Conservation (phyloP, 495 filamentous ascomycete species). For the Neurospora sp. region DNA sequence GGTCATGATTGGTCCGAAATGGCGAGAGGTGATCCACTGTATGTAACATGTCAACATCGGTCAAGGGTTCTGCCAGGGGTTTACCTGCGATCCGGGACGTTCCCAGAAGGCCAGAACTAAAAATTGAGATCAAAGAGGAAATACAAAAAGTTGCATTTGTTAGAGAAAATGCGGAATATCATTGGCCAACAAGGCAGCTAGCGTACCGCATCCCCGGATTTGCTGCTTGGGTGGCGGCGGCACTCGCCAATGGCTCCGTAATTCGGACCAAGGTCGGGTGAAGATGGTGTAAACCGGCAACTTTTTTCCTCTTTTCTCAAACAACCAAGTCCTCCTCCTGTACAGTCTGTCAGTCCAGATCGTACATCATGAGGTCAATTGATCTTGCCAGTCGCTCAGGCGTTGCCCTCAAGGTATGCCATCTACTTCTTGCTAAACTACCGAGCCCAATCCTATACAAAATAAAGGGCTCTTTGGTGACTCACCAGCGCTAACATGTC, state of each 20-base stretch:
- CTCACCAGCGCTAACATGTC: not conserved
- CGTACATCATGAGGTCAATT: slow-evolving; percentile 28
- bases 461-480: not conserved
- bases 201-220: not conserved
- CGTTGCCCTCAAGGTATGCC: slow-evolving; percentile 21
- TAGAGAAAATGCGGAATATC: not conserved
- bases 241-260: not conserved
- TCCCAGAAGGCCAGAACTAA: not conserved
- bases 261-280: not conserved
- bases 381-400: slow-evolving; percentile 29
- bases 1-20: not conserved
- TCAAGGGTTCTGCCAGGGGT: not conserved
- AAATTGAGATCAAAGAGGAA: not conserved
- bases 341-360: slow-evolving; percentile 4
- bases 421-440: not conserved
- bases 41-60: not conserved
- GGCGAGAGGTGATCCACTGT: not conserved
- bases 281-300: not conserved
- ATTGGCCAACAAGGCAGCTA: not conserved
- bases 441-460: not conserved
- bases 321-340: not conserved
- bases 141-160: not conserved
- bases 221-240: not conserved
- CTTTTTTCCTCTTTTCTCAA: slow-evolving; percentile 5
- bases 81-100: not conserved